Evolutionary conservation across 345 rosid genomes (phyloP).

Genomic region (Dipteronia dyeriana): DNA sequence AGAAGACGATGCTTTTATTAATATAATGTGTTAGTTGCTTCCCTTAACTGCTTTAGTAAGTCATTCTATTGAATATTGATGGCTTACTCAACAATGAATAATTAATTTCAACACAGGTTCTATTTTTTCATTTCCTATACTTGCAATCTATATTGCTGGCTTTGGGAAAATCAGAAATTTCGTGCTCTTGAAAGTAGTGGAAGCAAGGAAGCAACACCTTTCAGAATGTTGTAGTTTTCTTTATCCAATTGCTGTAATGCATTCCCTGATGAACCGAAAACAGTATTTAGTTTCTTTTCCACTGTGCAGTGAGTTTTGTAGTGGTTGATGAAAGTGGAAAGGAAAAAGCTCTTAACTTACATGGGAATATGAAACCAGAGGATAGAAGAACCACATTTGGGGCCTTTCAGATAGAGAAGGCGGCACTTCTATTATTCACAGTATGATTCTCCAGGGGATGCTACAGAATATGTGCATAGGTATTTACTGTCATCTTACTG

Average conservation of each 20-base stretch:
- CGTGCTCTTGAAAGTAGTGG: not conserved
- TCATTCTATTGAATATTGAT: not conserved
- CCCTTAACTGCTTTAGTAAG: not conserved
- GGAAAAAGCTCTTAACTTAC: slow-evolving; percentile 84
- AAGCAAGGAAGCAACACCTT: not conserved
- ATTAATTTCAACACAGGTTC: not conserved
- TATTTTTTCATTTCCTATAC: not conserved
- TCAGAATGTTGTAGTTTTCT: not conserved
- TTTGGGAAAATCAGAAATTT: not conserved
- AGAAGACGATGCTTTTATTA: not conserved
- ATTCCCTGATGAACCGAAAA: slow-evolving; percentile 5
- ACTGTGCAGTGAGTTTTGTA: slow-evolving; percentile 67
- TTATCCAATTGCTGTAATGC: not conserved
- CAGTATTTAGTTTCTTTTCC: slow-evolving; percentile 2
- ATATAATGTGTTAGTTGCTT: not conserved
- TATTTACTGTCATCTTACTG: slow-evolving; percentile 24
- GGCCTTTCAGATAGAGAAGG: slow-evolving; percentile 71
- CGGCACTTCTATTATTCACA: slow-evolving; percentile 85
- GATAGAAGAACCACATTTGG: slow-evolving; percentile 77
- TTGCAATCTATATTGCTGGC: not conserved
- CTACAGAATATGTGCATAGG: slow-evolving; percentile 98
- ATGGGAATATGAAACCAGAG: slow-evolving; percentile 95
- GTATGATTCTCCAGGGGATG: slow-evolving; percentile 99
- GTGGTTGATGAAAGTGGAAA: slow-evolving; percentile 89
- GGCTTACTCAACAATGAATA: not conserved